Evolutionary conservation across 2,329 filamentous ascomycete genomes (phyloP).

Genomic region (Fusarium sp.): DNA sequence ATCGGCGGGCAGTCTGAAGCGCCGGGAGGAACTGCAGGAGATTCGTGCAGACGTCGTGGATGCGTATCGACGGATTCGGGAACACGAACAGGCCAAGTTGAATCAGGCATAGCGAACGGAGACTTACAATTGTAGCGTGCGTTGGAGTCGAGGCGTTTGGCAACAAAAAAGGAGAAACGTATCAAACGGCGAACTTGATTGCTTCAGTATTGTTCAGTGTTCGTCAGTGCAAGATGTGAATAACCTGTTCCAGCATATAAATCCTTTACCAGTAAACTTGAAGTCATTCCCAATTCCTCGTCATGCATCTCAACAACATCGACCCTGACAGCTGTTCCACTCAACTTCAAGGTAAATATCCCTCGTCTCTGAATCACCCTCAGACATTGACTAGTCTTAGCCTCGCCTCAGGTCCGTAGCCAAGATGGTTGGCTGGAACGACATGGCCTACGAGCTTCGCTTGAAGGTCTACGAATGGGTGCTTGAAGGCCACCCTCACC

Average conservation of each 20-base stretch:
- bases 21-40: constrained; percentile 54
- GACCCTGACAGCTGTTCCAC: background rate
- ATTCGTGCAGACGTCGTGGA: constrained; percentile 52
- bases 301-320: background rate
- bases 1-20: constrained; percentile 52
- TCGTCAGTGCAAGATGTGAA: background rate
- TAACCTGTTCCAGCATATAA: background rate
- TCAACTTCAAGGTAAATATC: background rate
- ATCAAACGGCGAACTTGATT: background rate
- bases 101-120: constrained; percentile 6
- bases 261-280: background rate
- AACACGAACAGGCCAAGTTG: constrained; percentile 53
- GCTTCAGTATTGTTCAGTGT: background rate
- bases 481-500: too few relatives aligned
- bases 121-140: constrained; percentile 9
- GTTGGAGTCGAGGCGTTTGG: background rate
- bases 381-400: too few relatives aligned
- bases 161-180: background rate
- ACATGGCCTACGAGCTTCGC: background rate
- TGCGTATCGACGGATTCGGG: constrained; percentile 53
- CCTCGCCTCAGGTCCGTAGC: background rate
- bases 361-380: background rate
- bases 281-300: background rate
- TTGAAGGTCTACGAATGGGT: background rate
- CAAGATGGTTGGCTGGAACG: background rate